Evolutionary conservation across 345 rosid species (phyloP), one percentile per base, ranked within the genome.

Genomic region (Hirschfeldia incana): DNA sequence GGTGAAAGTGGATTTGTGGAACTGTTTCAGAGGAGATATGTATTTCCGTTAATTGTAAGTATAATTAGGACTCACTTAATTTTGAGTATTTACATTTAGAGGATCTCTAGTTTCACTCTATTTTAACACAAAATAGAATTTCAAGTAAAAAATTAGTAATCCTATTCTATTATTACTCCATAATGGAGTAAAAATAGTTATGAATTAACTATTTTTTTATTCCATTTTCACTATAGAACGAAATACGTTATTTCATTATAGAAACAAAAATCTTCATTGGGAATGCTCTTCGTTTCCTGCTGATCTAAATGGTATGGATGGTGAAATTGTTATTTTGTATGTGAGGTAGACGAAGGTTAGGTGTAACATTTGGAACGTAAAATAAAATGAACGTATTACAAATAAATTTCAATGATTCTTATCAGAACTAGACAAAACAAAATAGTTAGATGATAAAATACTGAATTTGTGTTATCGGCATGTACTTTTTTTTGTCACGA

Each of bases 21-120:
- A 17, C 29, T 79, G 13, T 79, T 79, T 28, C 78, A 79, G 29
- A 79, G 6, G 21, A 60, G 68, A 67, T 79, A 79, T 34, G n/a
- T 27, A 46, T 53, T 12, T 55, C 73, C 78, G n/a, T 62, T 79
- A 57, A 33, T 73, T 49, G 82, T 79, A 73, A 59, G 63, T 58
- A 4, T 58, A 57, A 7, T 17, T 57, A 17, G 29, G 61, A 57
- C 27, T 57, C 61, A 51, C 8, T 8, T 57, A 21, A 57, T 21
- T 57, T 1, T 21, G 21, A 5, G 21, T 51, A 51, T 51, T 51
- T 51, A 0, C 2, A 13, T 21, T n/a, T 51, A 10, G 5, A 42
- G 1, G 4, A 42, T 42, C 4, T 42, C 49, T 10, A 42, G 3
- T 42, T 42, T 42, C 4, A 42, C 49, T 42, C 4, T 42, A 42